Evolutionary conservation across 305 asterid genomes (phyloP).

Genomic region (Fraxinus angustifolia): DNA sequence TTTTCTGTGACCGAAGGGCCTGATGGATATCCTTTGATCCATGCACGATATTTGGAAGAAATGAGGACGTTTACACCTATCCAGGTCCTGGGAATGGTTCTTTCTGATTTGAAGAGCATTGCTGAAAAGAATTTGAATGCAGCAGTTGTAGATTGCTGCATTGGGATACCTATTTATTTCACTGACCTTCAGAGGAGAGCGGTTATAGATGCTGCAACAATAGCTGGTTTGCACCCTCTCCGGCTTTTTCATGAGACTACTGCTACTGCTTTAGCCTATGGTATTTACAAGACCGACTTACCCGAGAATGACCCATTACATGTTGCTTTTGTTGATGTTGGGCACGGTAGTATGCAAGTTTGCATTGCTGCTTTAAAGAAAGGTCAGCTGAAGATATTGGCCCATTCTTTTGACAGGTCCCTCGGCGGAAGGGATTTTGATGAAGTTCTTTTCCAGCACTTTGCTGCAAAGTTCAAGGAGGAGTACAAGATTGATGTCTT

Average conservation of each 20-base stretch:
- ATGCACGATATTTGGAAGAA: constrained; percentile 84
- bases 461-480: constrained; percentile 80
- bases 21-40: constrained; percentile 78
- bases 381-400: constrained; percentile 81
- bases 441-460: constrained; percentile 80
- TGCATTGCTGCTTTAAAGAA: constrained; percentile 83
- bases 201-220: constrained; percentile 85
- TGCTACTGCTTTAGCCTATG: constrained; percentile 91
- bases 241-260: constrained; percentile 88
- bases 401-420: constrained; percentile 74
- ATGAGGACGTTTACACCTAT: constrained; percentile 71
- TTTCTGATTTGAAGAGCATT: constrained; percentile 72
- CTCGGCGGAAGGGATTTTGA: constrained; percentile 95
- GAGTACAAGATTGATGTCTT: constrained; percentile 84
- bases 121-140: constrained; percentile 81
- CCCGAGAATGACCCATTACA: constrained; percentile 73
- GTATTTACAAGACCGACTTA: constrained; percentile 88
- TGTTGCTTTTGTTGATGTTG: constrained; percentile 83
- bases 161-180: constrained; percentile 85
- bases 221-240: constrained; percentile 87
- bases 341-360: constrained; percentile 84
- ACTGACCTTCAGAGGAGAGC: constrained; percentile 93
- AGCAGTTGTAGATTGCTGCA: constrained; percentile 88
- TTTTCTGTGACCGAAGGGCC: constrained; percentile 78
- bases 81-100: constrained; percentile 79